Conservation (phyloP, 2,329 filamentous ascomycete species). For the Gliomastix tumulicola region DNA sequence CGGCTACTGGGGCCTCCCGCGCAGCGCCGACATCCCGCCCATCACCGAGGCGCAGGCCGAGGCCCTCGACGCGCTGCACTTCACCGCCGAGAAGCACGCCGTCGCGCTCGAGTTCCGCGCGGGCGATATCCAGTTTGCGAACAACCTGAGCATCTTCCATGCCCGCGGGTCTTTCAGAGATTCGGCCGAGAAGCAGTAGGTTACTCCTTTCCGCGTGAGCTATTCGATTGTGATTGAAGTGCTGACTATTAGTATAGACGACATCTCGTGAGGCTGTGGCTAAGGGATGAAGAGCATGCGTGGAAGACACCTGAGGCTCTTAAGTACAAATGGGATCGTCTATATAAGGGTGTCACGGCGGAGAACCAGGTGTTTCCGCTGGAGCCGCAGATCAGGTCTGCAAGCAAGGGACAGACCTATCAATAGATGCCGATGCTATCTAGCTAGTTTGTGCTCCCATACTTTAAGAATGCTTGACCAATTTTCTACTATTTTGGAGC, state of each 20-base stretch:
- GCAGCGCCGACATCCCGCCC: conserved; percentile 46
- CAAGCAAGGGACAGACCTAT: conserved; percentile 13
- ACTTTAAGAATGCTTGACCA: no score
- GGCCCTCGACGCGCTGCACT: conserved; percentile 43
- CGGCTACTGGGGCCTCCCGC: conserved; percentile 46
- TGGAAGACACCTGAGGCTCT: conserved; percentile 39
- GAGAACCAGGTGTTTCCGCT: conserved; percentile 49
- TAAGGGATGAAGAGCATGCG: conserved; percentile 39
- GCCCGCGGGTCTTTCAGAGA: conserved; percentile 42
- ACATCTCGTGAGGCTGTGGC: conserved; percentile 42
- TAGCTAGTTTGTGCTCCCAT: no score
- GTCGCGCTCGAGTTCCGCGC: conserved; percentile 37
- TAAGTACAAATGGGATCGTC: conserved; percentile 39
- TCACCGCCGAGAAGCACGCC: conserved; percentile 36
- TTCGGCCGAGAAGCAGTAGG: conserved; percentile 33
- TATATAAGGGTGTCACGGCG: conserved; percentile 44
- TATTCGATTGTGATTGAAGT: no score
- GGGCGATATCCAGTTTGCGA: conserved; percentile 48
- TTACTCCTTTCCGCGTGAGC: conserved; percentile 2
- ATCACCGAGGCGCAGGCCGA: conserved; percentile 46
- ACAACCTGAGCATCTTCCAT: conserved; percentile 48
- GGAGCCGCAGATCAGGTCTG: conserved; percentile 32
- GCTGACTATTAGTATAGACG: conserved; percentile 22
- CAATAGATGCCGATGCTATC: no score
- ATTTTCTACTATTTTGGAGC: no score